These are phyloP conservation scores for Novymonas esmeraldas DNA, from an alignment of 208 protist genomes.

Conservation along the genomic window DNA sequence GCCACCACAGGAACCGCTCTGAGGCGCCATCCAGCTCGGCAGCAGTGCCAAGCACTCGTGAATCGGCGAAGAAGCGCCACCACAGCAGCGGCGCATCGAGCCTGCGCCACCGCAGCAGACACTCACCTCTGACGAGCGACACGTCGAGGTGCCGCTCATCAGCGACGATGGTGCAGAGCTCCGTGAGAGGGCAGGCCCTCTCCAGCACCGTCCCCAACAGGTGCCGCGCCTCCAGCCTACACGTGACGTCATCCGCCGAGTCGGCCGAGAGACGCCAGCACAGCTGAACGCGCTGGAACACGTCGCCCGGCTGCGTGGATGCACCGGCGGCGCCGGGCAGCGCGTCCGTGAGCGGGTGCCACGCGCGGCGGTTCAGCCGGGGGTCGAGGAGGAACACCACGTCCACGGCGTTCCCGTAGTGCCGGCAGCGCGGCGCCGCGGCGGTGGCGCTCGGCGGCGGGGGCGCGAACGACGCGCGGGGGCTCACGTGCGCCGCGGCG, in stretches of 20 bases:
- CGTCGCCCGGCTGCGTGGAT: neutral
- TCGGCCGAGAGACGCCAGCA: constrained; percentile 25
- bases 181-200: constrained; percentile 35
- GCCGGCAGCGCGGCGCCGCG: neutral
- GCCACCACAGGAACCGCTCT: constrained; percentile 39
- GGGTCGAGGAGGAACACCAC: constrained; percentile 27
- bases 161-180: constrained; percentile 44
- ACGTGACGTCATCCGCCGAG: constrained; percentile 24
- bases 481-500: constrained; percentile 4
- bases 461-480: neutral
- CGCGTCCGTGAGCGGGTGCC: constrained; percentile 29
- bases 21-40: constrained; percentile 2
- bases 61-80: constrained; percentile 53
- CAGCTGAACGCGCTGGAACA: constrained; percentile 17
- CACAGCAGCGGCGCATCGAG: constrained; percentile 25
- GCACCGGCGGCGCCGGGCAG: neutral
- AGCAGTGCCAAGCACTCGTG: constrained; percentile 21
- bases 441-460: neutral
- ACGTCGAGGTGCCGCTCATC: constrained; percentile 51
- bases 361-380: constrained; percentile 18
- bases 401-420: constrained; percentile 29
- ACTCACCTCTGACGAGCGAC: constrained; percentile 41
- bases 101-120: constrained; percentile 36
- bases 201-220: constrained; percentile 14
- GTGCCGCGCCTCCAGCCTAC: constrained; percentile 1